These are phyloP conservation scores for Cynara cardunculus DNA, from an alignment of 129 eudicot species.

Conservation along the genomic window DNA sequence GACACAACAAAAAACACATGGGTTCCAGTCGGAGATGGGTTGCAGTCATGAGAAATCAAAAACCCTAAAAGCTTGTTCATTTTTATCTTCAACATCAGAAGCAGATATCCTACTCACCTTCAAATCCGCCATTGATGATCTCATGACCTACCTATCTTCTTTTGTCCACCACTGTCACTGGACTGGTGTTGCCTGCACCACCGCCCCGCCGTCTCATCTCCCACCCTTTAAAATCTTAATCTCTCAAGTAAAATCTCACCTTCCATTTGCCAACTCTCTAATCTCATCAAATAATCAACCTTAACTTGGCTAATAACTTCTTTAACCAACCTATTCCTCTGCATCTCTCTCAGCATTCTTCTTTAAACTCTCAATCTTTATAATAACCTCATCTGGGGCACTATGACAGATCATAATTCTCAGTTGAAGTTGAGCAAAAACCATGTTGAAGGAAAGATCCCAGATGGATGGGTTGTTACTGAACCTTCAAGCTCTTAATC, in stretches of 20 bases:
- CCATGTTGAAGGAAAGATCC: constrained; percentile 84
- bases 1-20: no score
- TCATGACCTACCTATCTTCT: constrained; percentile 47
- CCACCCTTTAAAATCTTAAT: constrained; percentile 57
- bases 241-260: constrained; percentile 87
- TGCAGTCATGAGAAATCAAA: no score
- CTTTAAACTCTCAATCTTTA: constrained; percentile 64
- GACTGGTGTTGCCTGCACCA: constrained; percentile 77
- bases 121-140: constrained; percentile 69
- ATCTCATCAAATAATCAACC: constrained; percentile 46
- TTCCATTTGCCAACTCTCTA: constrained; percentile 47
- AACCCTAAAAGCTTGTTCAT: background rate
- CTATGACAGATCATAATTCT: constrained; percentile 80
- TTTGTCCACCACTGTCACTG: constrained; percentile 69
- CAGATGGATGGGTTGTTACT: constrained; percentile 58
- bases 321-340: constrained; percentile 85
- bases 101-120: constrained; percentile 65
- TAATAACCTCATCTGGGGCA: constrained; percentile 86
- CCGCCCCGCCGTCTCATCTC: constrained; percentile 40
- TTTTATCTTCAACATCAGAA: constrained; percentile 17
- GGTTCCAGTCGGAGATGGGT: no score
- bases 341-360: constrained; percentile 66
- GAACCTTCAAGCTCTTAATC: constrained; percentile 54
- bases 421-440: constrained; percentile 66
- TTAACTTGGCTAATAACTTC: constrained; percentile 70